Evolutionary conservation across 768 basidiomycete species (phyloP).

Genomic region (Leccinum boreale): DNA sequence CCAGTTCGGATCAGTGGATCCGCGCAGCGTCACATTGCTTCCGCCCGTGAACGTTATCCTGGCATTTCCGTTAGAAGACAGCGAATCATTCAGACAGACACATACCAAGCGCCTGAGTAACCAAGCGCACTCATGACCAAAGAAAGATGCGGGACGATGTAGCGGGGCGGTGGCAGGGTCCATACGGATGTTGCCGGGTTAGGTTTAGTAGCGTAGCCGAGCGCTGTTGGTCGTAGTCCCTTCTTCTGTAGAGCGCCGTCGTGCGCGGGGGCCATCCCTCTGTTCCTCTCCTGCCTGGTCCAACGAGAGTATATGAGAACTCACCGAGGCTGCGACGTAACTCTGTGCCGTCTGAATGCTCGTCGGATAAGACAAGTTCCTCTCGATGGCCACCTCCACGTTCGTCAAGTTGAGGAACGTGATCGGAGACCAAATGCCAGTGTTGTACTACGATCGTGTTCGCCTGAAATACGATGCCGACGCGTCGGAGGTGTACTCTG

Average conservation of each 20-base stretch:
- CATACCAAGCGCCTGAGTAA: slow-evolving; percentile 34
- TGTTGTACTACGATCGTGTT: slow-evolving; percentile 50
- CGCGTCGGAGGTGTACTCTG: slow-evolving; percentile 38
- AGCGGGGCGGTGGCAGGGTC: no score
- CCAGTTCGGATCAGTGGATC: slow-evolving; percentile 52
- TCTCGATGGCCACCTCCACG: slow-evolving; percentile 55
- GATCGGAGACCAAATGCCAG: slow-evolving; percentile 50
- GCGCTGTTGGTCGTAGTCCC: no score
- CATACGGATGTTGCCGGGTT: no score
- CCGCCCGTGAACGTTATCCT: slow-evolving; percentile 58
- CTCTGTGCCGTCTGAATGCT: slow-evolving; percentile 50
- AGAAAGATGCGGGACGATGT: neutral
- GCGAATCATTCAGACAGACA: neutral
- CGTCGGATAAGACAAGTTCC: slow-evolving; percentile 53
- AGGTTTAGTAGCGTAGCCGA: no score
- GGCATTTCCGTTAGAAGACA: slow-evolving; percentile 2
- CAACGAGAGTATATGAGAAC: slow-evolving; percentile 2
- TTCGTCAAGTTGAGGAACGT: slow-evolving; percentile 53
- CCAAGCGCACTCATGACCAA: neutral
- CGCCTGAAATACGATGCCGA: slow-evolving; percentile 56
- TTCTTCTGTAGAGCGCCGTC: no score
- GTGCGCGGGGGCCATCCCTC: no score
- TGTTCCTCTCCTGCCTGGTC: no score
- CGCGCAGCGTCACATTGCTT: slow-evolving; percentile 55
- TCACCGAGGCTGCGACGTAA: slow-evolving; percentile 44